Evolutionary conservation across 2,329 filamentous ascomycete species (phyloP).

Genomic region (Fusarium caatingaense): DNA sequence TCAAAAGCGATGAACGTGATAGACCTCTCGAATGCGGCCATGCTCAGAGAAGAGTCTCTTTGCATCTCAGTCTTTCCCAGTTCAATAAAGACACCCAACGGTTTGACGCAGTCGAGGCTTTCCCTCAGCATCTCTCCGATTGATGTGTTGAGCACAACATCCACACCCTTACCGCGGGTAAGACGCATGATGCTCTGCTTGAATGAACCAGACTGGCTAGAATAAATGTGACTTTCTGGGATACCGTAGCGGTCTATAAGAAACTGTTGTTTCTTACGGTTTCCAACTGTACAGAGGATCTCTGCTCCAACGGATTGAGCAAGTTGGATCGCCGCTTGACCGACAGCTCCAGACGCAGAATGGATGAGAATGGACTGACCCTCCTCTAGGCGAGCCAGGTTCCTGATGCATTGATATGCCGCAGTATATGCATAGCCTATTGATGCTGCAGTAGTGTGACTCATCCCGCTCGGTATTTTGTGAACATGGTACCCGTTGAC

Average conservation of each 20-base stretch:
- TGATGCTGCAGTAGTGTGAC: background rate
- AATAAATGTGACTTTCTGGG: background rate
- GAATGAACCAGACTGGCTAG: background rate
- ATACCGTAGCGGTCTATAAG: background rate
- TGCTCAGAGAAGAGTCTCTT: background rate
- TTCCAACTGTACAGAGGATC: conserved; percentile 9
- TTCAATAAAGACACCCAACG: background rate
- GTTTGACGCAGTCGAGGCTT: conserved; percentile 7
- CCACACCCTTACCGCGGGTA: background rate
- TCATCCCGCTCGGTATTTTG: background rate
- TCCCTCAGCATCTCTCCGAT: conserved; percentile 8
- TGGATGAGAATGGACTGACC: conserved; percentile 5
- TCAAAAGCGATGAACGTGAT: conserved; percentile 9
- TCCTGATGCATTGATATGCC: conserved; percentile 8
- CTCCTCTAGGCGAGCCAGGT: background rate
- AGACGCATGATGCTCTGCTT: conserved; percentile 2
- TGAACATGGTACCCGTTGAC: conserved; percentile 6
- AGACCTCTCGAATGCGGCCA: conserved; percentile 1
- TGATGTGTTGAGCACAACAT: conserved; percentile 2
- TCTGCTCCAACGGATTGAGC: background rate
- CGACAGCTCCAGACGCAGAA: conserved; percentile 6
- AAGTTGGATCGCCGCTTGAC: conserved; percentile 12
- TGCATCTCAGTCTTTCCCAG: background rate
- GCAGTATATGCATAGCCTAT: background rate
- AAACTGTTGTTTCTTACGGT: background rate